Base-by-base conservation (phyloP, 1,284 basidiomycete species). In the Cryptococcus hybrid region DNA sequence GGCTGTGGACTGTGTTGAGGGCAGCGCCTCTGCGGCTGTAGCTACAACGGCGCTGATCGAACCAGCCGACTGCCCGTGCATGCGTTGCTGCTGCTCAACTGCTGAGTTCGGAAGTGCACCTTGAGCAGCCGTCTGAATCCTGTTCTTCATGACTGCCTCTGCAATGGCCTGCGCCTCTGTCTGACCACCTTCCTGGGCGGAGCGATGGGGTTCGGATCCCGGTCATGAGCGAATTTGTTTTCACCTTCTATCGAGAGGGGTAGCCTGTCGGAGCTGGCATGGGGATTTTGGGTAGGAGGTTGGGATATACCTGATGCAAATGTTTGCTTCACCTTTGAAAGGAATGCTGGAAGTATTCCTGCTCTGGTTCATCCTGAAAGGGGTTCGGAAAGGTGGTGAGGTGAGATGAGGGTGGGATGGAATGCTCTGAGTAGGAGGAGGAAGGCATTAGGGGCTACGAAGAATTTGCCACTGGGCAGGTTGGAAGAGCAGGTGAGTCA, bases 361-460 rank as follows among this genome's bases (percentile, higher is more conserved):
- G 71, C 60, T 78, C 77, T 12, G 70, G 74, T 56, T 77, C 77
- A 54, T 78, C 77, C 13, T 69, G 63, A 63, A 77, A 77, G 0
- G 71, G 69, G 38, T 73, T 70, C 3, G 77, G 77, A 53, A 78
- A 78, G 5, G 73, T 77, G 7, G 77, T 78, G 38, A 78, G 62
- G 18, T 18, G 18, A 18, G 18, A 18, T 18, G 18, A 18, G 18
- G 18, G 18, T 18, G 18, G 18, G 18, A 18, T 18, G 18, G 18
- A 18, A 18, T 18, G 18, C 18, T 18, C 18, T 18, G 18, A 18
- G 18, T 18, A 18, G 18, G 18, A 18, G 18, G 18, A 18, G 18
- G 18, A 18, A 18, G 18, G 18, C 18, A 18, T 18, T 18, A 18
- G 18, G 18, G 18, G 18, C 18, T 18, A 18, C 18, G 2, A 18